phyloP scores from a whole-genome alignment of 345 rosid genomes.

The Hibiscus syriacus region DNA sequence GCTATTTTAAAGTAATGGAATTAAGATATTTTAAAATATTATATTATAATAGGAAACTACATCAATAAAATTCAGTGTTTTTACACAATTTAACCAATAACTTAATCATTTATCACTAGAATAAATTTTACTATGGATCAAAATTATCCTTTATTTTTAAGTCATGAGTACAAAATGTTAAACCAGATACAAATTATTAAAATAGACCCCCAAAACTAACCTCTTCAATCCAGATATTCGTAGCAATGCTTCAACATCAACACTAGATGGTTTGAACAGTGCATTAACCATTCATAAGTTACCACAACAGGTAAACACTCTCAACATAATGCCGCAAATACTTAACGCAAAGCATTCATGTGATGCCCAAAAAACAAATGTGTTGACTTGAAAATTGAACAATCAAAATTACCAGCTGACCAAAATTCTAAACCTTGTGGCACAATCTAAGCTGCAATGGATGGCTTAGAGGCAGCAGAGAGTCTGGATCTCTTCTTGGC shows the following conservation, averaged over 20 bases:
- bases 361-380: not conserved
- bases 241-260: not conserved
- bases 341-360: not conserved
- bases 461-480: conserved; percentile 76
- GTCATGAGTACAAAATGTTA: too few species aligned
- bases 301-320: not conserved
- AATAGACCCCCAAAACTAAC: too few species aligned
- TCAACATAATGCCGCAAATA: not conserved
- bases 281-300: not conserved
- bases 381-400: not conserved
- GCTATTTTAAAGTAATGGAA: not conserved
- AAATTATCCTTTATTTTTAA: too few species aligned
- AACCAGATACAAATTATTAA: too few species aligned
- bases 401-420: conserved; percentile 1
- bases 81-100: too few species aligned
- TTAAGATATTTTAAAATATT: too few species aligned
- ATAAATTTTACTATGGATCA: too few species aligned
- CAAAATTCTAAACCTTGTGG: not conserved
- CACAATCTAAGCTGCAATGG: conserved; percentile 39
- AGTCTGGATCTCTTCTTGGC: conserved; percentile 88
- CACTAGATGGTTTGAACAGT: not conserved
- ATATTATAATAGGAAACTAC: too few species aligned
- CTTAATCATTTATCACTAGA: too few species aligned
- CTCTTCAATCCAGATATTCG: too few species aligned
- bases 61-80: too few species aligned